Percentiles rank a stretch among this genome's conserved stretches.
Evolutionary conservation across 2,329 filamentous ascomycete genomes (phyloP).

Genomic region (Apiospora arundinis): DNA sequence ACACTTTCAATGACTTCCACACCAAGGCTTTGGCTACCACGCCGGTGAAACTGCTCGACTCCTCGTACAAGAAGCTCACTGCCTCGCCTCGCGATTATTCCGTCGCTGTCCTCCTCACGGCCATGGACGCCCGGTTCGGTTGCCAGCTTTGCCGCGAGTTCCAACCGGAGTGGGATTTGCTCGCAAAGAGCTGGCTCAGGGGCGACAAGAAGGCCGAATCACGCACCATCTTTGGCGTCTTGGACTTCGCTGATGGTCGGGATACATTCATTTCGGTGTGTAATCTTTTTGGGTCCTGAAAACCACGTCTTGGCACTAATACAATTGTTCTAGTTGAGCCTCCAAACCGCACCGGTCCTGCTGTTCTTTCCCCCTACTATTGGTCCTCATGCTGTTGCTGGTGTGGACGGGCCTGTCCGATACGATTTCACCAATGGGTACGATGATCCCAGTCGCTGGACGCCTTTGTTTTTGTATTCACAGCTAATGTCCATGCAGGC

Average conservation of each 20-base stretch:
- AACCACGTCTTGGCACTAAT: not conserved
- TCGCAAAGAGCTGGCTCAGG: slow-evolving; percentile 85
- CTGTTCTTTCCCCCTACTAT: slow-evolving; percentile 85
- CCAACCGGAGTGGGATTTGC: slow-evolving; percentile 90
- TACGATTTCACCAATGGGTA: slow-evolving; percentile 88
- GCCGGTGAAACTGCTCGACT: slow-evolving; percentile 81
- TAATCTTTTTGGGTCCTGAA: slow-evolving; percentile 24
- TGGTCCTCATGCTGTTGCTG: slow-evolving; percentile 77
- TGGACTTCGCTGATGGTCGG: slow-evolving; percentile 89
- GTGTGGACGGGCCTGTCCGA: slow-evolving; percentile 72
- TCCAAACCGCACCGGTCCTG: slow-evolving; percentile 93
- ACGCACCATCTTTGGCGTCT: slow-evolving; percentile 77
- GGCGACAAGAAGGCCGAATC: slow-evolving; percentile 79
- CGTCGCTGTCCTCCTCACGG: slow-evolving; percentile 83
- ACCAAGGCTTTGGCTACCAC: slow-evolving; percentile 67
- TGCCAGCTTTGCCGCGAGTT: slow-evolving; percentile 90
- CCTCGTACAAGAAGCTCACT: slow-evolving; percentile 77
- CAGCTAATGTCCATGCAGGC: slow-evolving; percentile 51
- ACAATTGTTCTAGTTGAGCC: slow-evolving; percentile 69
- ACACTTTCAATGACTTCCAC: slow-evolving; percentile 76
- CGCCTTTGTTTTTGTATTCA: not conserved
- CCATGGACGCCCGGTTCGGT: slow-evolving; percentile 80
- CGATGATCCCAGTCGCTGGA: slow-evolving; percentile 37
- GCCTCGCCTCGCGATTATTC: slow-evolving; percentile 82
- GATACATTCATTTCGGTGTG: slow-evolving; percentile 85